These are phyloP conservation scores for Hawksworthiomyces lignivorus DNA, from an alignment of 2,329 filamentous ascomycete species.

Conservation along the genomic window DNA sequence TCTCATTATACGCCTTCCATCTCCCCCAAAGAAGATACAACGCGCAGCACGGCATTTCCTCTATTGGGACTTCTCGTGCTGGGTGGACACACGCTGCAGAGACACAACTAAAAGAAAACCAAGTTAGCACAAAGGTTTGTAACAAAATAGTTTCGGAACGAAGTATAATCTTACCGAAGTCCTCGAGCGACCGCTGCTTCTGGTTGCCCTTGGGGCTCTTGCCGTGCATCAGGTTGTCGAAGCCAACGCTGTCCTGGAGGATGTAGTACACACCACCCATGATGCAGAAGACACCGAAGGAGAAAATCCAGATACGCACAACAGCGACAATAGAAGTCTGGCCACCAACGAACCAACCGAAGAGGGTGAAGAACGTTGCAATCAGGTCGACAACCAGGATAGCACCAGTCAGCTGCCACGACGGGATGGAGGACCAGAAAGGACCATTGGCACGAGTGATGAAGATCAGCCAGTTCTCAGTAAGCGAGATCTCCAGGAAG, in stretches of 20 bases:
- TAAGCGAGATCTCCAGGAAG: conserved; percentile 84
- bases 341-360: conserved; percentile 69
- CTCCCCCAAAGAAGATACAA: conserved; percentile 12
- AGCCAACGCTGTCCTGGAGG: conserved; percentile 70
- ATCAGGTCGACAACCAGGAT: conserved; percentile 76
- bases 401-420: conserved; percentile 73
- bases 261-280: conserved; percentile 68
- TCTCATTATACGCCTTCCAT: conserved; percentile 9
- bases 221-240: conserved; percentile 91
- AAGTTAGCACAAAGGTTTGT: conserved; percentile 35
- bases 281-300: conserved; percentile 78
- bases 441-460: conserved; percentile 89
- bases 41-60: neutral
- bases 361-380: conserved; percentile 78
- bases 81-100: conserved; percentile 80
- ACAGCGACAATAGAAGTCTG: conserved; percentile 70
- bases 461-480: conserved; percentile 95
- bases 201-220: conserved; percentile 74
- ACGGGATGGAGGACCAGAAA: conserved; percentile 85
- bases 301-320: conserved; percentile 86
- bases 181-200: conserved; percentile 79
- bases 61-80: conserved; percentile 83
- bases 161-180: conserved; percentile 63
- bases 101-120: conserved; percentile 58
- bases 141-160: neutral